A percentile compares a stretch with the other conserved stretches of the same genome.
phyloP scores from a whole-genome alignment of 371 early-diverging fungal species.

The Saksenaea vasiformis region DNA sequence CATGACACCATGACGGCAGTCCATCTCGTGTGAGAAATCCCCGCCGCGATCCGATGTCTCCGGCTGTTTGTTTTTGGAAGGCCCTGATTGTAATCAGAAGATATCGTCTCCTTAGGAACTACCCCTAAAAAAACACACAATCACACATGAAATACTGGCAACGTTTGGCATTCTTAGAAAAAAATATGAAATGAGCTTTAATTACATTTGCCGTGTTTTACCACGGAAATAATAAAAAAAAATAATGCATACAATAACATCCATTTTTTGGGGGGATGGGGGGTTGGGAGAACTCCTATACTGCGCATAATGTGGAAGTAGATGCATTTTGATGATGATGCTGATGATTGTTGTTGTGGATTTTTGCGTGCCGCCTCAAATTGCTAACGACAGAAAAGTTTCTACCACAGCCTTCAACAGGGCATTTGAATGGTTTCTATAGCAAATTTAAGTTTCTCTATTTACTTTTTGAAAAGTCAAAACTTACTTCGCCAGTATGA shows the following conservation, averaged over 20 bases:
- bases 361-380: slow-evolving; percentile 45
- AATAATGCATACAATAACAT: slow-evolving; percentile 2
- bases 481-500: slow-evolving; percentile 59
- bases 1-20: neutral
- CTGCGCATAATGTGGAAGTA: neutral
- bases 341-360: slow-evolving; percentile 23
- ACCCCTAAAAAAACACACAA: neutral
- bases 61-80: neutral
- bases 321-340: neutral
- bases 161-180: neutral
- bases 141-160: neutral
- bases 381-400: slow-evolving; percentile 47
- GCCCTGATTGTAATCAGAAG: neutral
- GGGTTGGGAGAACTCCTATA: neutral
- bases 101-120: neutral
- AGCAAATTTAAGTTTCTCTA: neutral
- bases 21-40: neutral
- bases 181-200: slow-evolving; percentile 1
- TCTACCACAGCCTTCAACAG: slow-evolving; percentile 40
- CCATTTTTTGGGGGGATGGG: neutral
- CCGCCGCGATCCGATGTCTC: neutral
- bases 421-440: slow-evolving; percentile 47
- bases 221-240: neutral
- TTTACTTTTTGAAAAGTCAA: neutral
- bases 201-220: slow-evolving; percentile 1